Conservation (phyloP, 2,329 filamentous ascomycete genomes). For the Iodosphaeria phyllophila region DNA sequence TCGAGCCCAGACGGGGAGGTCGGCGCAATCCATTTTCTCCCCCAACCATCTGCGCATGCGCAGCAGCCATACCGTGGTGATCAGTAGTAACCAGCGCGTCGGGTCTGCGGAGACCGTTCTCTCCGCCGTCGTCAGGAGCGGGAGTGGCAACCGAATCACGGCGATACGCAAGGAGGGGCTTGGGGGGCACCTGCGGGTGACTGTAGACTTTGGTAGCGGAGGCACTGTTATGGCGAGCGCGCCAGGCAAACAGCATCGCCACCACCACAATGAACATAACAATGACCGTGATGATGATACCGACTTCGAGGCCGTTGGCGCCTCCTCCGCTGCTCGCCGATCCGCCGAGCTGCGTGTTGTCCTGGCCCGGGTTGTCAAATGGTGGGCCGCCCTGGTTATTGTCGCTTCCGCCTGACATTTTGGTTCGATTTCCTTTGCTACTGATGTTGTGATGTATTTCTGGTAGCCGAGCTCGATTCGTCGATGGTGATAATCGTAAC, state of each 20-base stretch:
- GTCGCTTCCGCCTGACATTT: too few species aligned
- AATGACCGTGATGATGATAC: conserved; percentile 11
- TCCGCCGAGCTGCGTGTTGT: background rate
- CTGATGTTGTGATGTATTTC: too few species aligned
- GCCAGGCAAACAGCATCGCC: conserved; percentile 11
- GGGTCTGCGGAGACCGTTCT: conserved; percentile 1
- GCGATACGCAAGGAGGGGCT: background rate
- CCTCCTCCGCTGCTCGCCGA: background rate
- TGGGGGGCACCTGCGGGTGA: background rate
- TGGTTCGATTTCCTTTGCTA: too few species aligned
- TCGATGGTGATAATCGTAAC: too few species aligned
- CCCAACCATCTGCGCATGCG: too few species aligned
- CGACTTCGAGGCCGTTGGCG: conserved; percentile 9
- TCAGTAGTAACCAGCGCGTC: conserved; percentile 7
- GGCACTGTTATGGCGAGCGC: conserved; percentile 8
- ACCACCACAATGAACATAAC: conserved; percentile 8
- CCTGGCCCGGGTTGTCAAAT: too few species aligned
- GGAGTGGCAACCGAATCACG: background rate
- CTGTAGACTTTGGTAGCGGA: background rate
- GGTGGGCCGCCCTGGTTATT: too few species aligned
- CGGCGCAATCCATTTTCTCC: conserved; percentile 7
- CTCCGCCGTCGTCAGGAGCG: background rate
- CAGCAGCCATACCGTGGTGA: conserved; percentile 3
- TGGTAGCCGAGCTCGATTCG: too few species aligned
- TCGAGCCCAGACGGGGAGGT: too few species aligned